phyloP scores from a whole-genome alignment of 139 green algal genomes.

The Chlorella ohadii region DNA sequence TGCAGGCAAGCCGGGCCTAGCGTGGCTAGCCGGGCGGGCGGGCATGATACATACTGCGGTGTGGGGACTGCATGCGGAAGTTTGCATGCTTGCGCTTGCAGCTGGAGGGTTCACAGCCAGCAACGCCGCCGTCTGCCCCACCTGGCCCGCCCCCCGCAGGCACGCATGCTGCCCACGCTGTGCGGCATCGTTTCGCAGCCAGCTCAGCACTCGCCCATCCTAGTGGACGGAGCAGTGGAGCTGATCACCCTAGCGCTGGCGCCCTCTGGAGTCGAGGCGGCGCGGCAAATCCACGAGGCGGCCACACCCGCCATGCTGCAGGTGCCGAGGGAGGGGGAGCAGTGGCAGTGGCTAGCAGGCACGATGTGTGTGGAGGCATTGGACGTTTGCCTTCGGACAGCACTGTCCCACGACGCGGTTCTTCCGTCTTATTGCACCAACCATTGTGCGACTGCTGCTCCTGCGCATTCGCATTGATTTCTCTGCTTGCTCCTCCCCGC shows the following conservation, averaged over 20 bases:
- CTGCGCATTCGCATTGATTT: too few species aligned
- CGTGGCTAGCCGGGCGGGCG: too few species aligned
- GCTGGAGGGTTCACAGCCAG: too few species aligned
- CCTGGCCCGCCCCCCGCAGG: conserved; percentile 19
- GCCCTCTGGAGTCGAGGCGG: conserved; percentile 37
- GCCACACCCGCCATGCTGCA: conserved; percentile 41
- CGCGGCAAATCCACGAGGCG: conserved; percentile 42
- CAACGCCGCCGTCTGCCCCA: background rate
- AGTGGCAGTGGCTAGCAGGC: too few species aligned
- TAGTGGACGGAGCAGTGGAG: conserved; percentile 73
- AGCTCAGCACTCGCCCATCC: conserved; percentile 34
- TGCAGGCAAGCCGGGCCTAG: conserved; percentile 28
- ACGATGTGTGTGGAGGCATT: too few species aligned
- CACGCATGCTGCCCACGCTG: conserved; percentile 57
- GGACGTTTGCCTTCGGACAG: too few species aligned
- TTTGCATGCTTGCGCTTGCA: too few species aligned
- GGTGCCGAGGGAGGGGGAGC: conserved; percentile 22
- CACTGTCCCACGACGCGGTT: too few species aligned
- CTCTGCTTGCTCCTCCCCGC: background rate
- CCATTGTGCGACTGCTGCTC: too few species aligned
- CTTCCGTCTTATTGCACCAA: too few species aligned
- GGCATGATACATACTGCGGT: too few species aligned
- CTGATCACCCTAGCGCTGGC: conserved; percentile 63
- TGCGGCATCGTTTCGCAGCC: conserved; percentile 47
- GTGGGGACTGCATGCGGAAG: too few species aligned